Percentiles rank a stretch among this genome's conserved stretches.
phyloP scores from a whole-genome alignment of 768 basidiomycete species.

The Crucibulum laeve region DNA sequence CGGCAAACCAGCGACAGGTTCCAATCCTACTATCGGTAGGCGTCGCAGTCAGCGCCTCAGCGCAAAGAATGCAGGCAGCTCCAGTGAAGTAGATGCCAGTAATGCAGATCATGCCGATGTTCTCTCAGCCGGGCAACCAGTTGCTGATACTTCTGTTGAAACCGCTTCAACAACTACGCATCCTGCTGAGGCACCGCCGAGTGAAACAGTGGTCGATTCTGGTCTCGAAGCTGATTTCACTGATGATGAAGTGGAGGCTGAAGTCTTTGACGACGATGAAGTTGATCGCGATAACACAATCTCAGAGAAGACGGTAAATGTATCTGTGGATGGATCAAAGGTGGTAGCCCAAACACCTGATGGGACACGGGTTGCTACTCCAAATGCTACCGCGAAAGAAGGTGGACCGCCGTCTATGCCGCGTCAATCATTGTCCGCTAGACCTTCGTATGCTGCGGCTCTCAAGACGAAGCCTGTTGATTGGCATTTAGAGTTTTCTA shows the following conservation, averaged over 20 bases:
- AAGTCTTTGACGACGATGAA: slow-evolving; percentile 89
- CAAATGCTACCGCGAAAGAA: slow-evolving; percentile 49
- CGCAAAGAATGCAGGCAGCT: slow-evolving; percentile 38
- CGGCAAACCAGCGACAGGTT: slow-evolving; percentile 16
- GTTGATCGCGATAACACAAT: slow-evolving; percentile 67
- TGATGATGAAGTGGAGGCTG: slow-evolving; percentile 87
- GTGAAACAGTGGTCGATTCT: slow-evolving; percentile 59
- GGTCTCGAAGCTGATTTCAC: slow-evolving; percentile 73
- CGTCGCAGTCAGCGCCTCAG: slow-evolving; percentile 83
- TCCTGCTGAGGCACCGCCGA: slow-evolving; percentile 36
- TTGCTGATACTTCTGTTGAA: slow-evolving; percentile 10
- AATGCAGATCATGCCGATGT: not conserved
- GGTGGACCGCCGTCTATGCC: slow-evolving; percentile 23
- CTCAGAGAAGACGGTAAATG: slow-evolving; percentile 80
- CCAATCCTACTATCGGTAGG: slow-evolving; percentile 35
- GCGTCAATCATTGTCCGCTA: slow-evolving; percentile 24
- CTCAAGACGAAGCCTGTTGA: slow-evolving; percentile 90
- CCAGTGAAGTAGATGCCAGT: not conserved
- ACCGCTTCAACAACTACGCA: slow-evolving; percentile 5
- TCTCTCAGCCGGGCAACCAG: not conserved
- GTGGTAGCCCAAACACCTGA: slow-evolving; percentile 96
- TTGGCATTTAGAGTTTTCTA: slow-evolving; percentile 95
- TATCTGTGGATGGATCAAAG: slow-evolving; percentile 88
- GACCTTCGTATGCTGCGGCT: slow-evolving; percentile 88
- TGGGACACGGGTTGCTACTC: slow-evolving; percentile 91